phyloP scores from a whole-genome alignment of 352 stramenopile genomes.

The Pythium folliculosum region DNA sequence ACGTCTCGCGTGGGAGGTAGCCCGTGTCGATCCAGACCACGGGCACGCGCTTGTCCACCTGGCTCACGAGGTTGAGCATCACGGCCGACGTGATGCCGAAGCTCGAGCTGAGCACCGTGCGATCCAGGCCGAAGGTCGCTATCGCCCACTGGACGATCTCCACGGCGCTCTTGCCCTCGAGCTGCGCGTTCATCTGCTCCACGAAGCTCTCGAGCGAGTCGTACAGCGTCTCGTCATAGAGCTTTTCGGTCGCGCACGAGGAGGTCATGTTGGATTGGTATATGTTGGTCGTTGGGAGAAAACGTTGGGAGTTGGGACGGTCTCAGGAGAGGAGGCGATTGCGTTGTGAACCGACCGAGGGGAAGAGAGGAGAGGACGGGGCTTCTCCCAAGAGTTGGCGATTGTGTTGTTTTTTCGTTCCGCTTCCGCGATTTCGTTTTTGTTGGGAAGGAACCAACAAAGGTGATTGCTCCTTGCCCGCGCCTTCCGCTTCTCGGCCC shows the following conservation, averaged over 20 bases:
- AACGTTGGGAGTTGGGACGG: background rate
- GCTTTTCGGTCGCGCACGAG: background rate
- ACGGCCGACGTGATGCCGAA: conserved; percentile 88
- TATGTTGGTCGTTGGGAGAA: background rate
- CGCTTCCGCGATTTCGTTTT: conserved; percentile 19
- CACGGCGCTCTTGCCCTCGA: conserved; percentile 48
- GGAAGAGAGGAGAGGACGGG: background rate
- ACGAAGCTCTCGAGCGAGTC: conserved; percentile 66
- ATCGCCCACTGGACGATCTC: conserved; percentile 77
- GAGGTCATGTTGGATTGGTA: conserved; percentile 13
- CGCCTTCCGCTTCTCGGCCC: conserved; percentile 23
- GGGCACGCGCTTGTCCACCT: conserved; percentile 52
- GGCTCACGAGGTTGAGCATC: conserved; percentile 77
- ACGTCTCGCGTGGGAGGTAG: conserved; percentile 83
- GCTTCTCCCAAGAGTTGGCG: background rate
- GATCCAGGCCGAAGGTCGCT: conserved; percentile 58
- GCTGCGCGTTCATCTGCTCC: conserved; percentile 61
- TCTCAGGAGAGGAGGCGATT: background rate
- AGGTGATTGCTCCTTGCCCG: background rate
- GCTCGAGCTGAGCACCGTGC: conserved; percentile 77
- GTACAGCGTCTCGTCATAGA: conserved; percentile 48
- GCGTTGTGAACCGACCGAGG: conserved; percentile 6
- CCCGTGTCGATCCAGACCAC: conserved; percentile 87
- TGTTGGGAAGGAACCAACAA: background rate
- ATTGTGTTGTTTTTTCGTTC: conserved; percentile 15